A percentile compares a stretch with the other conserved stretches of the same genome.
Evolutionary conservation across 129 eudicot species (phyloP).

Genomic region (Flaveria trinervia): DNA sequence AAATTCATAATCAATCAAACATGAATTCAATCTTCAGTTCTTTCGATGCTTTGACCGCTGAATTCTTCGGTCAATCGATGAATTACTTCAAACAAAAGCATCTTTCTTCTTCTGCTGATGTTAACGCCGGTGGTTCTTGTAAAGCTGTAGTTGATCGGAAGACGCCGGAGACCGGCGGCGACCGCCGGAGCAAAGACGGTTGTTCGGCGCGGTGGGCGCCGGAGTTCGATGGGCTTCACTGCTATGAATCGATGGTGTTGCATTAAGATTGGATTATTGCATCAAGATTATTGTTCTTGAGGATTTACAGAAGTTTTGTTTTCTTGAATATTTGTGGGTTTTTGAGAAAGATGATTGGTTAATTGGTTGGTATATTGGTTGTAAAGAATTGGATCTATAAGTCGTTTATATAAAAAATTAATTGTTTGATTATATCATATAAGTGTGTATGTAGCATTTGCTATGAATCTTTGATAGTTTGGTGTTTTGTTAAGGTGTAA

Average conservation of each 20-base stretch:
- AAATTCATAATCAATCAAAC: neutral
- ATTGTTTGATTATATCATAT: too few relatives aligned
- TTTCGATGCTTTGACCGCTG: constrained; percentile 44
- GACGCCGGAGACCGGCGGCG: neutral
- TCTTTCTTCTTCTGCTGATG: neutral
- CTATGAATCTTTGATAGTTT: too few relatives aligned
- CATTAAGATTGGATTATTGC: neutral
- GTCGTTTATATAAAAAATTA: too few relatives aligned
- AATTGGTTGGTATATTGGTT: neutral
- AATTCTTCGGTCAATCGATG: constrained; percentile 32
- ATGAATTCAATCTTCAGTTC: constrained; percentile 59
- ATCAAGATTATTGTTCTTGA: neutral
- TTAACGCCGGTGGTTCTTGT: neutral
- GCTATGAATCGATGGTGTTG: constrained; percentile 43
- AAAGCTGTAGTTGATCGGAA: neutral
- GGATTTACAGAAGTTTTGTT: neutral
- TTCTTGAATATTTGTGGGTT: neutral
- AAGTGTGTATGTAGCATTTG: too few relatives aligned
- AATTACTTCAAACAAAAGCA: constrained; percentile 3
- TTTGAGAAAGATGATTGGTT: neutral
- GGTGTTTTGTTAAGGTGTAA: too few relatives aligned
- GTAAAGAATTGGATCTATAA: too few relatives aligned
- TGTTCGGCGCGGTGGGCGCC: constrained; percentile 32
- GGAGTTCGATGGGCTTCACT: constrained; percentile 51
- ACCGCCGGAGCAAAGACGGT: neutral